Evolutionary conservation across 768 basidiomycete species (phyloP), one percentile per base, ranked within the genome.

Genomic region (Filobasidium floriforme): DNA sequence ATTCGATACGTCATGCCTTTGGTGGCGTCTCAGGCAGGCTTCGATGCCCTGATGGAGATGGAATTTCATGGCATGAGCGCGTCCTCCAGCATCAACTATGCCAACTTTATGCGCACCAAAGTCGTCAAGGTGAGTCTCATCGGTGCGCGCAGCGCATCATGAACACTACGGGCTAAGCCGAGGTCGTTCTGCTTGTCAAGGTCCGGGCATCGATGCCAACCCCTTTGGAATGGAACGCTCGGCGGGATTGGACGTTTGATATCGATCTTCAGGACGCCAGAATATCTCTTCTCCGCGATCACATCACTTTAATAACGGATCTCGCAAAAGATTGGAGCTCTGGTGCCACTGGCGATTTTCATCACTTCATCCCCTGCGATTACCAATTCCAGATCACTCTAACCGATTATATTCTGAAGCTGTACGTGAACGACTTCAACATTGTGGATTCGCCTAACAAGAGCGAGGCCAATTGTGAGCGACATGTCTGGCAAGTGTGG

Each of bases 341-440:
- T 12, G 92, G 91, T 3, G 88, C 89, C 28, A 86, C 87, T 0
- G 85, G 83, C 41, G 88, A 91, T 74, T 89, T 87, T 75, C 81
- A 87, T 68, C 87, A 86, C 55, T 98, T 92, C 76, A 82, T 92
- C 24, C 93, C 94, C 0, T 90, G 84, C 76, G 74, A 86, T 7
- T 98, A 98, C 78, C 77, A 77, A 18, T 78, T 93, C 69, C 82
- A 87, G 59, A 69, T 96, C 59, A 82, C 86, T 64, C 77, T 97
- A 66, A 82, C 86, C 74, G 86, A 90, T 72, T 93, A 86, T 77
- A 83, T 85, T 66, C 75, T 94, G 60, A 88, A 88, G 71, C 75
- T 89, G 28, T 93, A 90, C 74, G 85, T 89, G 61, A 98, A 98
- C 74, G 94, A 98, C 77, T 91, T 92, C 73, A 98, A 98, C 74